Evolutionary conservation across 257 asterid species (phyloP).

Genomic region (Hygrophila difformis): DNA sequence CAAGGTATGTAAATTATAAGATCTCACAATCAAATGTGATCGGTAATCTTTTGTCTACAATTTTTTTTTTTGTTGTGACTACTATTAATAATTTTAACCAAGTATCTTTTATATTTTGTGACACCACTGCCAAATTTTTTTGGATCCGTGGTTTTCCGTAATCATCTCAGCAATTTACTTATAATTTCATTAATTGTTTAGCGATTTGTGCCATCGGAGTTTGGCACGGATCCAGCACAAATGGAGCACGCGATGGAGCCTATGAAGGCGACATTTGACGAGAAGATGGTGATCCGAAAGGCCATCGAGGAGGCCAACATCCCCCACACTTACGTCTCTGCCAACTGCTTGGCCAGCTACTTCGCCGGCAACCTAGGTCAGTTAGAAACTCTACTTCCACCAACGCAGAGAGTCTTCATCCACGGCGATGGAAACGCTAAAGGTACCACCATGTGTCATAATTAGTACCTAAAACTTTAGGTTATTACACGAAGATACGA

Average conservation of each 20-base stretch:
- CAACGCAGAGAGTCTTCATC: constrained; percentile 33
- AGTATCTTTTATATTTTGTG: no score
- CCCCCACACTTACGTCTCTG: constrained; percentile 64
- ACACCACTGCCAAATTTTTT: no score
- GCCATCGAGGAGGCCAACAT: constrained; percentile 65
- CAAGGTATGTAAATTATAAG: constrained; percentile 61
- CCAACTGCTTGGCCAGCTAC: constrained; percentile 71
- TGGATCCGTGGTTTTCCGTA: background rate
- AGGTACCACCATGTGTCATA: constrained; percentile 22
- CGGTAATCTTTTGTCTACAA: no score
- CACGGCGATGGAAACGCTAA: constrained; percentile 59
- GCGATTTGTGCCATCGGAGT: constrained; percentile 86
- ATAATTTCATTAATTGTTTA: constrained; percentile 18
- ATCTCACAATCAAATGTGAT: background rate
- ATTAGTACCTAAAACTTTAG: no score
- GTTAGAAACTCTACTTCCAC: constrained; percentile 58
- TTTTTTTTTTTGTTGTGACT: no score
- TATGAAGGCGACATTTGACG: constrained; percentile 73
- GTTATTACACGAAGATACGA: no score
- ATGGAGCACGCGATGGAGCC: constrained; percentile 70
- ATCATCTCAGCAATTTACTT: background rate
- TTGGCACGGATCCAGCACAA: constrained; percentile 60
- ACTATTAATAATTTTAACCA: no score
- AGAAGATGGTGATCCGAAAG: constrained; percentile 58
- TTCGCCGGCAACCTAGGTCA: constrained; percentile 62